These are phyloP conservation scores for Candida ponderosae DNA, from an alignment of 805 yeast species.

Conservation along the genomic window DNA sequence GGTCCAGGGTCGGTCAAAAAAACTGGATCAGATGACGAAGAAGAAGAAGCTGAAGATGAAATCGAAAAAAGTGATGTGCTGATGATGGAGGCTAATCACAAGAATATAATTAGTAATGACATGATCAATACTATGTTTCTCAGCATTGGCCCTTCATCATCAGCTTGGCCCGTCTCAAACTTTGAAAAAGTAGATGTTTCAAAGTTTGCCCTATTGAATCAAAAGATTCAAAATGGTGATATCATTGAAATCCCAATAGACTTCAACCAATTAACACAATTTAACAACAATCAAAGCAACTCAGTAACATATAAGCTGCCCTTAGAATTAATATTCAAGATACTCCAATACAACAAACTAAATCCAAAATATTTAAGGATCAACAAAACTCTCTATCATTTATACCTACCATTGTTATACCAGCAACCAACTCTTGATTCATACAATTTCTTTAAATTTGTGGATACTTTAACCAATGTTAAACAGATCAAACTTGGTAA, in stretches of 20 bases:
- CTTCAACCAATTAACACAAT: not conserved
- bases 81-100: slow-evolving; percentile 4
- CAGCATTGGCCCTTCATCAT: slow-evolving; percentile 10
- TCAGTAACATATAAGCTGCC: slow-evolving; percentile 15
- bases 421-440: slow-evolving; percentile 54
- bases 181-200: slow-evolving; percentile 43
- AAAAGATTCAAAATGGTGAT: slow-evolving; percentile 7
- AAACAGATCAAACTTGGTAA: slow-evolving; percentile 44
- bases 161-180: slow-evolving; percentile 40
- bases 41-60: slow-evolving; percentile 22
- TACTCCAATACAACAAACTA: slow-evolving; percentile 23
- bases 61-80: slow-evolving; percentile 12
- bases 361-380: slow-evolving; percentile 50
- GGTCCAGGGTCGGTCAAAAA: slow-evolving; percentile 34
- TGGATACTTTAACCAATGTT: slow-evolving; percentile 50
- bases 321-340: slow-evolving; percentile 20
- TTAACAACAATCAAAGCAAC: too few species aligned
- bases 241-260: slow-evolving; percentile 8
- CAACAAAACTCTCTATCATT: slow-evolving; percentile 49
- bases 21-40: slow-evolving; percentile 23
- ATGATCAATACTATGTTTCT: not conserved
- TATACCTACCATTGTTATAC: slow-evolving; percentile 63
- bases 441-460: slow-evolving; percentile 63
- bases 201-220: slow-evolving; percentile 23
- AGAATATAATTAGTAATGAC: slow-evolving; percentile 3